Evolutionary conservation across 139 green algal species (phyloP), one percentile per base, ranked within the genome.

Genomic region (Chlorella sorokiniana): DNA sequence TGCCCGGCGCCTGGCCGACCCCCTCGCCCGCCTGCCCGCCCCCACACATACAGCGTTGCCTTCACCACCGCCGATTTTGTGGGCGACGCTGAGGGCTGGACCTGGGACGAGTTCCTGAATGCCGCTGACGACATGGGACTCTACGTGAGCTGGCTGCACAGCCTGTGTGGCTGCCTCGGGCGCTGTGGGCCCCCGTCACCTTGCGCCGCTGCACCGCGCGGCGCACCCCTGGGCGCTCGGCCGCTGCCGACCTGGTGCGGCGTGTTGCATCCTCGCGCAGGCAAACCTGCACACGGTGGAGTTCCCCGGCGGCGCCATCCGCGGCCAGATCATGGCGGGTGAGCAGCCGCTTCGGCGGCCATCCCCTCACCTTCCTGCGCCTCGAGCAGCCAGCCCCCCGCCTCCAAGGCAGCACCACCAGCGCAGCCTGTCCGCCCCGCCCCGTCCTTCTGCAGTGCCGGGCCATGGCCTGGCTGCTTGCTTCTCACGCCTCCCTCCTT

Each of bases 211-310:
- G n/a, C n/a, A n/a, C n/a, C n/a, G n/a, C n/a, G n/a, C n/a, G n/a
- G n/a, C n/a, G n/a, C n/a, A n/a, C n/a, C n/a, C n/a, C n/a, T n/a
- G n/a, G n/a, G n/a, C n/a, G n/a, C n/a, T n/a, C n/a, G n/a, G n/a
- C n/a, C n/a, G n/a, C n/a, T n/a, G n/a, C n/a, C n/a, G n/a, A n/a
- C n/a, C n/a, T n/a, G n/a, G n/a, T n/a, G n/a, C n/a, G n/a, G n/a
- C n/a, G n/a, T n/a, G n/a, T n/a, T n/a, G n/a, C n/a, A n/a, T n/a
- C n/a, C n/a, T n/a, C n/a, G n/a, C n/a, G n/a, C n/a, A n/a, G n/a
- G n/a, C n/a, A 29, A 76, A 81, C 44, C 41, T 81, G n/a, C 75
- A 81, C 51, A 81, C 75, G 31, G 35, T 29, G 3, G 51, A 65
- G 31, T 69, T 51, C 51, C 75, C 75, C 22, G 51, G 23, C 33